phyloP scores from a whole-genome alignment of 345 rosid species.

The Garcia nutans region DNA sequence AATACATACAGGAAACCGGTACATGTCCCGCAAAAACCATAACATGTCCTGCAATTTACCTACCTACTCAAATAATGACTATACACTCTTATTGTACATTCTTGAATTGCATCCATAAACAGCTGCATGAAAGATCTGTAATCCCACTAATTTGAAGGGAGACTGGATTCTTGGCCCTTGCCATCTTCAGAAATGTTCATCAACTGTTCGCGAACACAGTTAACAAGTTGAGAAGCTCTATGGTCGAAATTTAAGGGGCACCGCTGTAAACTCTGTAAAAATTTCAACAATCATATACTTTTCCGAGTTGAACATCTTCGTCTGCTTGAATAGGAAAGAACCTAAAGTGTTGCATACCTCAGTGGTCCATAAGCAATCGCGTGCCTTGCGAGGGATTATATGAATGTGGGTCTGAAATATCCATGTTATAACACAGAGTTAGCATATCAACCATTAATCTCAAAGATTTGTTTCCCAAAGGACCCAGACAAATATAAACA shows the following conservation, averaged over 20 bases:
- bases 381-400: slow-evolving; percentile 81
- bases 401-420: slow-evolving; percentile 85
- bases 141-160: slow-evolving; percentile 22
- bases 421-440: slow-evolving; percentile 7
- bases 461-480: neutral
- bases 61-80: slow-evolving; percentile 1
- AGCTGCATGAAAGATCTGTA: neutral
- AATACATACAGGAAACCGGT: neutral
- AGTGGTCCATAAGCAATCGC: slow-evolving; percentile 85
- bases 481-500: neutral
- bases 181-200: slow-evolving; percentile 41
- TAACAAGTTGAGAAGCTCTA: slow-evolving; percentile 54
- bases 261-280: slow-evolving; percentile 65
- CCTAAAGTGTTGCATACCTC: slow-evolving; percentile 50
- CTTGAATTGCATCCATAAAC: neutral
- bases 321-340: neutral
- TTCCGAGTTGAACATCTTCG: neutral
- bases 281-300: neutral
- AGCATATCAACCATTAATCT: neutral
- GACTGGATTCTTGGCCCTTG: slow-evolving; percentile 44
- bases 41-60: neutral
- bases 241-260: slow-evolving; percentile 48
- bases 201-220: slow-evolving; percentile 54
- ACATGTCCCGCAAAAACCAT: too few relatives aligned
- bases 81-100: neutral